Evolutionary conservation across 2,329 filamentous ascomycete genomes (phyloP), one percentile per base, ranked within the genome.

Genomic region (Colletotrichum abscissum): DNA sequence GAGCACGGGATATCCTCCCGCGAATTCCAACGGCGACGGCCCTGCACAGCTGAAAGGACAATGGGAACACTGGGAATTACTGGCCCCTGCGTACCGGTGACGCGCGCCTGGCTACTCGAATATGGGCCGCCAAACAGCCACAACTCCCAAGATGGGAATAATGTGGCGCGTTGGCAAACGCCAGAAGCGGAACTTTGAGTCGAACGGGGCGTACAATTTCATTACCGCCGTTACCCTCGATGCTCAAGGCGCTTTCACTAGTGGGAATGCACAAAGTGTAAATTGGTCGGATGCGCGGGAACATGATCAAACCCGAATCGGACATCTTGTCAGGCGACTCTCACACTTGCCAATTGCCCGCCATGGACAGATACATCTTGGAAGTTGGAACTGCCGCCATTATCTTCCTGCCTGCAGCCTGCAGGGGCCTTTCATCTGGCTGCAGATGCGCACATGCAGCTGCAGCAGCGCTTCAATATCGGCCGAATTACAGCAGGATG

Each of bases 31-130:
- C 52, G 54, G 59, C 24, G 12, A 35, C 56, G 46, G 19, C 42
- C 69, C 65, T 69, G 58, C 55, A 22, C n/a, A 72, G 69, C 65
- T 64, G 69, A 63, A 49, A 49, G 55, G 65, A 69, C 26, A 72
- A 55, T 33, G 16, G 38, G 24, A 33, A 30, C 38, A 26, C 28
- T 9, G 57, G 64, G 54, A 35, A 46, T 28, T 54, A 28, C 35
- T 19, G 57, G 64, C 58, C 64, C 58, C 63, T 57, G 52, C 54
- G 28, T 58, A 59, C 42, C 42, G 26, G 55, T 30, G 59, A 59
- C 55, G 38, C 42, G 42, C 33, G 33, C 33, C 33, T 35, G 33
- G 33, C 38, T 16, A 7, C 66, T 54, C 24, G 19, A 57, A 46
- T 55, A 67, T 24, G 14, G 28, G 24, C 38, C 52, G 54, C 68